Conservation (phyloP, 2,329 filamentous ascomycete genomes). For the Cephalotrichum gorgonifer region DNA sequence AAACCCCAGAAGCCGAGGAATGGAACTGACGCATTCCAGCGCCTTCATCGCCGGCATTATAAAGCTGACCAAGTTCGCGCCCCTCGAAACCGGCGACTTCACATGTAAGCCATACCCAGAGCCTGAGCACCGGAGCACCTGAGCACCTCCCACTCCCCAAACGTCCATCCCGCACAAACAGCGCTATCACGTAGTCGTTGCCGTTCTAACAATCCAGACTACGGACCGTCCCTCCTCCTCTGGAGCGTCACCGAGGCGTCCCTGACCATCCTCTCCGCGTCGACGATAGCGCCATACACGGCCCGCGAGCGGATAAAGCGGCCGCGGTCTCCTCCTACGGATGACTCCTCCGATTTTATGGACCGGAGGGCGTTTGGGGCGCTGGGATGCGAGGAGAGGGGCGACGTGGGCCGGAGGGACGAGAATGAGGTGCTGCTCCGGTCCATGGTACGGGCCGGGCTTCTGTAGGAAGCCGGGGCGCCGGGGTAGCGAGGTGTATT, state of each 20-base stretch:
- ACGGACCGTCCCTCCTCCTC: constrained; percentile 1
- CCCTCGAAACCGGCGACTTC: background rate
- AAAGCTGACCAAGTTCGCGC: background rate
- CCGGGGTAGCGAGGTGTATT: no score
- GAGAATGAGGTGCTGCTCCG: constrained; percentile 1
- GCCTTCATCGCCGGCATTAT: background rate
- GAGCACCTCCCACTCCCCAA: background rate
- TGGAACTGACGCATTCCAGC: background rate
- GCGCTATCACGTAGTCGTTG: background rate
- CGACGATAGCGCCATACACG: background rate
- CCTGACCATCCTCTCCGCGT: background rate
- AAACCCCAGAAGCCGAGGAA: no score
- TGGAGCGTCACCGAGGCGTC: background rate
- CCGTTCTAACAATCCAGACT: constrained; percentile 11
- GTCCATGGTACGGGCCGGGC: constrained; percentile 3
- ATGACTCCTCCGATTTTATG: background rate
- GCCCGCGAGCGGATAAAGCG: background rate
- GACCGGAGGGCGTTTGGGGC: background rate
- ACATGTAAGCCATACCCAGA: background rate
- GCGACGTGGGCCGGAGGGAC: background rate
- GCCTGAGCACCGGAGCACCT: no score
- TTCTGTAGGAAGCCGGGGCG: background rate
- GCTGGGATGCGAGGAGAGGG: background rate
- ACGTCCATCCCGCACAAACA: background rate
- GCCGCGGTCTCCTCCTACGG: background rate